Conservation (phyloP, 2,329 filamentous ascomycete genomes). For the Thelonectria discophora region DNA sequence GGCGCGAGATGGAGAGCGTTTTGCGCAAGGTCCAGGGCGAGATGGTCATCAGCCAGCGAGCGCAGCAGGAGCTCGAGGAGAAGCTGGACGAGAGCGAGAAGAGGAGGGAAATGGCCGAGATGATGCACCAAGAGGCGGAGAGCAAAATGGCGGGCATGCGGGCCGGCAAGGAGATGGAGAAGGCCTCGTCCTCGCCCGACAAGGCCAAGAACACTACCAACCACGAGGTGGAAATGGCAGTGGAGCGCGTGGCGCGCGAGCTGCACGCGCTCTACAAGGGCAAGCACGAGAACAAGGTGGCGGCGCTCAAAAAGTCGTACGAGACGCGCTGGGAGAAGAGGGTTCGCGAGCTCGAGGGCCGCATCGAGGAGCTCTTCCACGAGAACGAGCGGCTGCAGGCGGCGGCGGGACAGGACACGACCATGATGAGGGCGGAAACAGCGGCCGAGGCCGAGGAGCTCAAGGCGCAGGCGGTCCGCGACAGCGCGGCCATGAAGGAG, state of each 20-base stretch:
- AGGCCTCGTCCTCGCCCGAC: conserved; percentile 50
- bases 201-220: conserved; percentile 50
- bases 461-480: conserved; percentile 67
- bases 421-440: conserved; percentile 68
- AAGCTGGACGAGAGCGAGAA: conserved; percentile 82
- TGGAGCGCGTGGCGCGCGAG: conserved; percentile 93
- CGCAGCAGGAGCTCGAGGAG: conserved; percentile 79
- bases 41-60: conserved; percentile 78
- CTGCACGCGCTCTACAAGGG: conserved; percentile 93
- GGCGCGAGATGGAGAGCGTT: conserved; percentile 85
- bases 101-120: conserved; percentile 76
- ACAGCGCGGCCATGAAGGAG: conserved; percentile 73
- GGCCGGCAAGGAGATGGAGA: conserved; percentile 62
- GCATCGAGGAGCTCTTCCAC: conserved; percentile 72
- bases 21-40: conserved; percentile 83
- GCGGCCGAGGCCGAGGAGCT: conserved; percentile 59
- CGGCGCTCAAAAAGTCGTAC: conserved; percentile 85
- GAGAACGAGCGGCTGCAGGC: conserved; percentile 83
- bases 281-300: conserved; percentile 96
- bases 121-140: conserved; percentile 78
- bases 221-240: conserved; percentile 81
- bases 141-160: conserved; percentile 79
- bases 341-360: conserved; percentile 77
- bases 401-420: conserved; percentile 70
- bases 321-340: conserved; percentile 91